Evolutionary conservation across 2,329 filamentous ascomycete species (phyloP), one percentile per base, ranked within the genome.

Genomic region (Stachybotrys elegans): DNA sequence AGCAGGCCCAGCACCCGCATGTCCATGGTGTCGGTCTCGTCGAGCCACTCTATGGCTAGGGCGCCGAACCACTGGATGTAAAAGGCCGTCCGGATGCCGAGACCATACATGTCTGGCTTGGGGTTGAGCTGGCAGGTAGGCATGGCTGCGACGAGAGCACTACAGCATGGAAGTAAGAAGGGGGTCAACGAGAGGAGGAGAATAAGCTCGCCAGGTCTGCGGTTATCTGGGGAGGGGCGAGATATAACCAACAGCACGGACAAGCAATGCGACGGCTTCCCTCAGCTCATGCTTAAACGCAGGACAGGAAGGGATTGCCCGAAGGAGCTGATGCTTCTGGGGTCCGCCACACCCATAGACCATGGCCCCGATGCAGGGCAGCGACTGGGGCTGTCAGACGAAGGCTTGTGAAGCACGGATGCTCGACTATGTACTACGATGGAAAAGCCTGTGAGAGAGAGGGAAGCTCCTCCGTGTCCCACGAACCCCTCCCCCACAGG

Each of bases 11-110:
- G 44, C 14, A 62, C 51, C 3, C 62, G 61, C 17, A 66, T 47
- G 37, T 58, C 56, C 6, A 53, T 31, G 1, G 62, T 49, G 19
- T 57, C 48, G 4, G 54, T 40, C 29, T 58, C 56, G 29, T 60
- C 59, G 22, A 62, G 43, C 40, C 57, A 61, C 42, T 63, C 56
- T 12, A 63, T 51, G 1, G 61, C n/a, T 13, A 63, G 48, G 20
- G 57, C 53, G 8, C 57, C 59, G 31, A 65, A 55, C 65, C 65
- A 68, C 46, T 66, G 62, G 19, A 59, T 42, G 44, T 67, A 67
- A 43, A 66, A 62, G 9, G 57, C 56, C 19, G 55, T 51, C 5
- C 63, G 58, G 42, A 67, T 60, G 34, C 62, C 63, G 16, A 67
- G 43, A 6, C 64, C 63, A 36, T 67, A 67, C 39, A 65, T 51